These are phyloP conservation scores for Phytopythium vexans DNA, from an alignment of 352 stramenopile species.

Conservation along the genomic window DNA sequence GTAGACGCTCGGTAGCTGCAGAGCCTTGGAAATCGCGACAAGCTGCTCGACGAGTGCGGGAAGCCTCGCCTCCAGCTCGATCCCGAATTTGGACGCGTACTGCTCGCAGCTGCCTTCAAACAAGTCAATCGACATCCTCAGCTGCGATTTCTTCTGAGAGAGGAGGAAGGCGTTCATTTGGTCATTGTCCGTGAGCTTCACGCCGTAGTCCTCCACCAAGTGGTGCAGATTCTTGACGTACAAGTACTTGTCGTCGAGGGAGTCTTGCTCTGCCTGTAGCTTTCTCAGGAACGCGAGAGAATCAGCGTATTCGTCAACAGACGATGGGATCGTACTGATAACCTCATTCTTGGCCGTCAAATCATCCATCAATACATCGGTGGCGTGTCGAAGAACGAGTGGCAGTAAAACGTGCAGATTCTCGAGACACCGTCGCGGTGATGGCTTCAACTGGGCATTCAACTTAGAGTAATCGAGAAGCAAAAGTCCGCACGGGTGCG, in stretches of 20 bases:
- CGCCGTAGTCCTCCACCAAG: conserved; percentile 63
- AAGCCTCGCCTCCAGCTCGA: conserved; percentile 64
- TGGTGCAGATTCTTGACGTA: conserved; percentile 54
- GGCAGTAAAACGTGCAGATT: conserved; percentile 55
- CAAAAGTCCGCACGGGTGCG: conserved; percentile 41
- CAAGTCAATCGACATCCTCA: conserved; percentile 73
- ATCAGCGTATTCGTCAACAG: conserved; percentile 69
- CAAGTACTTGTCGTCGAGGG: conserved; percentile 53
- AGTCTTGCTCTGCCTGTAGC: conserved; percentile 41
- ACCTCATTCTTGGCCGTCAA: conserved; percentile 54
- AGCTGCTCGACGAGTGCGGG: conserved; percentile 35
- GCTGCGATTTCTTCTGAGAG: conserved; percentile 66
- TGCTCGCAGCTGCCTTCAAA: conserved; percentile 70
- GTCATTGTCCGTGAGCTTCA: conserved; percentile 65
- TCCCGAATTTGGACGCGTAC: conserved; percentile 72
- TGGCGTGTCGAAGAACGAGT: conserved; percentile 55
- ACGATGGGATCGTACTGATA: conserved; percentile 66
- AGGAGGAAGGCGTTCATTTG: conserved; percentile 75
- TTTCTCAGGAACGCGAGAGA: conserved; percentile 53
- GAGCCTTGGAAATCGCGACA: conserved; percentile 19
- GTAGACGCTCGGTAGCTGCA: conserved; percentile 42
- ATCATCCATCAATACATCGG: conserved; percentile 51
- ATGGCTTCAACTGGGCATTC: conserved; percentile 63
- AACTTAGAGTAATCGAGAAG: conserved; percentile 56
- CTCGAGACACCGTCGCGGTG: conserved; percentile 56